Base-by-base conservation (phyloP, 164 flowering plant genomes). In the Santalum album region DNA sequence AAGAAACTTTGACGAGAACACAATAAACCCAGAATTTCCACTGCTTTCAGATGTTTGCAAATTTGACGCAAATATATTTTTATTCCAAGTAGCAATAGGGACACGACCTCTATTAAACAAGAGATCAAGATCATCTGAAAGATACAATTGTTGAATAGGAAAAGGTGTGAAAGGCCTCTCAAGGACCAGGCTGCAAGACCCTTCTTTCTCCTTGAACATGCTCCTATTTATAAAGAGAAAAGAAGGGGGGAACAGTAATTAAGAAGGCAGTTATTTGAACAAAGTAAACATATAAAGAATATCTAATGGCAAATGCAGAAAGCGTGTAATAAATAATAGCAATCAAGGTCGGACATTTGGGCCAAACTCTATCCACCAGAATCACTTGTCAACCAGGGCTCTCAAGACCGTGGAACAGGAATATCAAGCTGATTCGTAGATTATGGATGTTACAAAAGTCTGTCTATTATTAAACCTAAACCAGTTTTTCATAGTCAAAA, bases 131-230 rank as follows among this genome's bases (percentile, higher is more conserved):
- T 74, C 88, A 62, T 70, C 69, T 52, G 58, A 52, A 25, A 29
- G 69, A 69, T 61, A 68, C 54, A 85, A 69, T n/a, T 74, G 81
- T n/a, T 87, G 89, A 62, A 90, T 82, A 19, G 96, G 97, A 64
- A 85, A 90, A 47, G 98, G 96, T 48, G 83, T 67, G 35, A 72
- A 73, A 15, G 98, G 96, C 47, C 96, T 79, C 75, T 91, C 98
- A 26, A 91, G 82, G 35, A 91, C 73, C 25, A 91, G 67, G 64
- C 92, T 86, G 50, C 69, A 78, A 26, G 81, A 57, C 64, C 87
- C 91, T 25, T 68, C 61, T 53, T 69, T 75, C 72, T 76, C 85
- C 61, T 72, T 71, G 52, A 78, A 72, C 71, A 87, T 53, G 66
- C 70, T 79, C 82, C 98, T 90, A 79, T 54, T 66, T 49, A 60